These are phyloP conservation scores for Themeda triandra DNA, from an alignment of 176 grass and related monocot genomes.

Conservation along the genomic window DNA sequence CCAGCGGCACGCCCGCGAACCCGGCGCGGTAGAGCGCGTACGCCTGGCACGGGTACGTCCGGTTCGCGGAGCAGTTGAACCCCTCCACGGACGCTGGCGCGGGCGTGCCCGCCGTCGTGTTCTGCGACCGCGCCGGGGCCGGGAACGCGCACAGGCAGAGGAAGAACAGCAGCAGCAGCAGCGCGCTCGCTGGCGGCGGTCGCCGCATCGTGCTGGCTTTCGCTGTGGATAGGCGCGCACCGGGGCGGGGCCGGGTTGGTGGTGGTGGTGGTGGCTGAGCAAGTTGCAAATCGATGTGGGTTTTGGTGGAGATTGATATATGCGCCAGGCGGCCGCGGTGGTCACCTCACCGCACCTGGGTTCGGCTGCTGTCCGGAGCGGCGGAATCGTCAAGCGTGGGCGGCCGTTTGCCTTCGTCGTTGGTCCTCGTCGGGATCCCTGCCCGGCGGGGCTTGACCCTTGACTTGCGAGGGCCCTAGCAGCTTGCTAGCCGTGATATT, in stretches of 20 bases:
- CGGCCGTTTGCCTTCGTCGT: not conserved
- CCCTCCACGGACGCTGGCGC: slow-evolving; percentile 46
- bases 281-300: not conserved
- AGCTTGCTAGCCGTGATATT: not conserved
- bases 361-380: slow-evolving; percentile 21
- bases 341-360: not conserved
- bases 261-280: not conserved
- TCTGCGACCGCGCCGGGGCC: slow-evolving; percentile 23
- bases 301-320: not conserved
- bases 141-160: slow-evolving; percentile 26
- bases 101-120: not conserved
- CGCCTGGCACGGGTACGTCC: slow-evolving; percentile 72
- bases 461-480: not conserved
- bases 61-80: slow-evolving; percentile 63
- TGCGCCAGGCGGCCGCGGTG: not conserved
- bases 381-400: slow-evolving; percentile 19
- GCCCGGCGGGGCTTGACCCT: not conserved
- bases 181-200: not conserved
- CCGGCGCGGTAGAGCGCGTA: slow-evolving; percentile 80
- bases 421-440: not conserved
- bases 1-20: slow-evolving; percentile 1
- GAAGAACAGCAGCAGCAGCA: not conserved
- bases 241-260: not conserved
- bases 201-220: not conserved
- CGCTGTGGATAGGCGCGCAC: not conserved